Percentiles rank a stretch among this genome's conserved stretches.
Evolutionary conservation across 2,329 filamentous ascomycete species (phyloP).

Genomic region (Fusarium sp.): DNA sequence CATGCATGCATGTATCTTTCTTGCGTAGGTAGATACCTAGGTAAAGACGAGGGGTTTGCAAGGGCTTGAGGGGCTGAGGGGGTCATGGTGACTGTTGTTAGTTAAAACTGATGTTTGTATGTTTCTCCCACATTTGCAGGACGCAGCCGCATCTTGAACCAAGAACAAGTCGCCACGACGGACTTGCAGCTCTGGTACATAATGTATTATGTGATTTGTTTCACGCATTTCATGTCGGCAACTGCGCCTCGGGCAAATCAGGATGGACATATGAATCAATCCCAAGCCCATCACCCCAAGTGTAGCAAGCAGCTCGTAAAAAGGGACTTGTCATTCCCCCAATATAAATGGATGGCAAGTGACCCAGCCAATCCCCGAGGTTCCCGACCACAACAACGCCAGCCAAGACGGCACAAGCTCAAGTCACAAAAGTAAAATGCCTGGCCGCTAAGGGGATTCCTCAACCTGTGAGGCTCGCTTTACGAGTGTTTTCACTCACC

Average conservation of each 20-base stretch:
- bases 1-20: neutral
- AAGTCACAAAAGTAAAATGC: neutral
- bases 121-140: neutral
- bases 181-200: slow-evolving; percentile 1
- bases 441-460: neutral
- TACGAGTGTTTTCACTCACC: neutral
- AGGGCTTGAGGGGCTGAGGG: neutral
- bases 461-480: neutral
- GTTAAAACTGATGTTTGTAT: neutral
- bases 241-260: neutral
- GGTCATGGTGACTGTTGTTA: neutral
- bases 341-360: neutral
- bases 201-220: neutral
- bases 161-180: neutral
- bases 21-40: neutral
- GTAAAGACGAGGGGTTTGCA: neutral
- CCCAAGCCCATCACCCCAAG: neutral
- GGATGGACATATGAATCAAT: neutral
- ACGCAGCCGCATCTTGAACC: neutral
- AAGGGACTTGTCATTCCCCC: neutral
- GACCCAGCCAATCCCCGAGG: neutral
- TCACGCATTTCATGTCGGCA: neutral
- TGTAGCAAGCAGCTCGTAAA: neutral
- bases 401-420: neutral
- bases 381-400: neutral